Evolutionary conservation across 2,329 filamentous ascomycete genomes (phyloP), one percentile per base, ranked within the genome.

Genomic region (Calonectria pteridis): DNA sequence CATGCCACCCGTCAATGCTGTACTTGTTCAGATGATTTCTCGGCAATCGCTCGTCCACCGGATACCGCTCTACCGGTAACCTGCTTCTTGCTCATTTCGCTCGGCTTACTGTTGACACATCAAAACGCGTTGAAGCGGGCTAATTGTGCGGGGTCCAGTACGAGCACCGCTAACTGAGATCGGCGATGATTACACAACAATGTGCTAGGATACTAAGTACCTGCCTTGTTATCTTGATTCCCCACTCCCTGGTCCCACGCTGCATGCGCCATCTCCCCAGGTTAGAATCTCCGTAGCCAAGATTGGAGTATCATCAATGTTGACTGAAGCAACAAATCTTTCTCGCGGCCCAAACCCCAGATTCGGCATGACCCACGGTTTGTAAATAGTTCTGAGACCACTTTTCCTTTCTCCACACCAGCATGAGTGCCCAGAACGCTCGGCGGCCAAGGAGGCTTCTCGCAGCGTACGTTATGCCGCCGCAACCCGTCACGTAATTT

Each of bases 391-490:
- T 33, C 53, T n/a, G 50, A 68, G 64, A 59, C 51, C 16, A 55
- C 65, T 66, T 46, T 63, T 35, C n/a, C 26, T 16, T 66, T n/a
- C 64, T 49, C 35, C 73, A 28, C 53, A 63, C 31, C 50, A 71
- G 37, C 58, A 75, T 79, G 77, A 79, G 72, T 49, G 40, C 65
- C 18, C 67, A 76, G 29, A 64, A 65, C 55, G 74, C 76, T 10
- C 74, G 75, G 71, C 78, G 79, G 14, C 79, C 76, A 29, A 76
- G 68, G 66, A 73, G 79, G 70, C 72, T 81, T 23, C 62, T 81
- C 28, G 79, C 79, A 73, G 79, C 79, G 79, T 81, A 65, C 77
- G 77, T 74, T 49, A 6, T 43, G 46, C 28, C 40, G 31, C 16
- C n/a, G 16, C 33, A 33, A 43, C 14, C n/a, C 37, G 29, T 37